A percentile compares a stretch with the other conserved stretches of the same genome.
Conservation (phyloP, 2,329 filamentous ascomycete species). For the Juglanconis juglandina region DNA sequence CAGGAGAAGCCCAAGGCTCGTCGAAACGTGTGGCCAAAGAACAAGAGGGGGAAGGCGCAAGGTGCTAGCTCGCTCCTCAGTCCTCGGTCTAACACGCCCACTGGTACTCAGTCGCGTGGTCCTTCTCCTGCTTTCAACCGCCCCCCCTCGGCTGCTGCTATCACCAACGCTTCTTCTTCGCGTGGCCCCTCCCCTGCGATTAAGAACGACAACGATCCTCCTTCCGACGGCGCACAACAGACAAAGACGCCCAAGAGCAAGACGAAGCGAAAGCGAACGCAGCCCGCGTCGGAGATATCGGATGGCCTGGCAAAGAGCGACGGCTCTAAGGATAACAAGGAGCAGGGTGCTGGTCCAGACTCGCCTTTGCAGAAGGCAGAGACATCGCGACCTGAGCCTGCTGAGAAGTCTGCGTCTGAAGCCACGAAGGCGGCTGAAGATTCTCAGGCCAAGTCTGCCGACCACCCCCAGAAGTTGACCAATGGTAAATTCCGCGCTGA, state of each 20-base stretch:
- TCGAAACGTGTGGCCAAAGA: conserved; percentile 1
- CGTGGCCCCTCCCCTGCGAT: not conserved
- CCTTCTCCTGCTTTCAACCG: not conserved
- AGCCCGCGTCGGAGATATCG: not conserved
- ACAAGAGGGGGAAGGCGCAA: conserved; percentile 5
- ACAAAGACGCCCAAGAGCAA: conserved; percentile 9
- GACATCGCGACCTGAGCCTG: not conserved
- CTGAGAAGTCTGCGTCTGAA: not conserved
- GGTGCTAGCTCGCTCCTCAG: not conserved
- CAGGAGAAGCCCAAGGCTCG: not conserved
- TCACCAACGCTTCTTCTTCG: not conserved
- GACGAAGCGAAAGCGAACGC: conserved; percentile 8
- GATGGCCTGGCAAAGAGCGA: conserved; percentile 4
- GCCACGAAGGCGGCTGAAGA: not conserved
- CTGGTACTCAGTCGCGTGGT: not conserved
- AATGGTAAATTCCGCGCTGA: conserved; percentile 24
- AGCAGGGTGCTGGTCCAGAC: not conserved
- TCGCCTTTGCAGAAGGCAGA: conserved; percentile 4
- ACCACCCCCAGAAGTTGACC: not conserved
- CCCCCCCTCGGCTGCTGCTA: not conserved
- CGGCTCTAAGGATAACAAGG: not conserved
- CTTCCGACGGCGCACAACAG: not conserved
- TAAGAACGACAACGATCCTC: not conserved
- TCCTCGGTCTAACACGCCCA: not conserved
- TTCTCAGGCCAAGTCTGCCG: not conserved